Base-by-base conservation (phyloP, 352 stramenopile species). In the Globisporangium solare region DNA sequence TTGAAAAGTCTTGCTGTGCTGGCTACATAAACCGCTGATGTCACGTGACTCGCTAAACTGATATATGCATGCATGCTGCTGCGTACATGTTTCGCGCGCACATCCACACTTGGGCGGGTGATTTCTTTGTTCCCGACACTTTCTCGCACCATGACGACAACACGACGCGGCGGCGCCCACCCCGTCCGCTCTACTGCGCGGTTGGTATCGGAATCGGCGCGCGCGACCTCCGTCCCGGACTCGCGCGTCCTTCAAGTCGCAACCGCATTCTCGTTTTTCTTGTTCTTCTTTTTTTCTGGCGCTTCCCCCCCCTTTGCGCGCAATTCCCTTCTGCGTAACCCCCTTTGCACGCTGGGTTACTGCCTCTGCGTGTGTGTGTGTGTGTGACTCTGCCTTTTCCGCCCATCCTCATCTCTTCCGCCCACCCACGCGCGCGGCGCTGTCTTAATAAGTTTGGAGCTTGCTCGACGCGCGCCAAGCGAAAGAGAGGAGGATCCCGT, bases 51-150 rank as follows among this genome's bases (percentile, higher is more conserved):
- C 31, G 22, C 18, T 7, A 24, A 54, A 6, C 27, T 35, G 31
- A 22, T 54, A 55, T 17, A 12, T 31, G 27, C 21, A 31, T 20
- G 24, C 27, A 31, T 11, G 27, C 39, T n/a, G n/a, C n/a, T n/a
- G n/a, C 12, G 39, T 10, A 13, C 39, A 43, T 43, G 39, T n/a
- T 43, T 43, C 18, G 39, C 12, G 17, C 39, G 17, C 13, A 43
- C 13, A 13, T 6, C 10, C 13, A 43, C 13, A 13, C 17, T 35
- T 35, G 27, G 3, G 3, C 6, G 27, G 24, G 39, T 43, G 39
- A 40, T 40, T 22, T 46, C 35, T 56, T 56, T 48, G 51, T 56
- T 56, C 51, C 51, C 22, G 22, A 56, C 51, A 56, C 40, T 31
- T 56, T 49, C 51, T 49, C 21, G 51, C 37, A 40, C 6, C 51